Evolutionary conservation across 1,139 yeast genomes (phyloP).

Genomic region (Saccharomyces hybrid): DNA sequence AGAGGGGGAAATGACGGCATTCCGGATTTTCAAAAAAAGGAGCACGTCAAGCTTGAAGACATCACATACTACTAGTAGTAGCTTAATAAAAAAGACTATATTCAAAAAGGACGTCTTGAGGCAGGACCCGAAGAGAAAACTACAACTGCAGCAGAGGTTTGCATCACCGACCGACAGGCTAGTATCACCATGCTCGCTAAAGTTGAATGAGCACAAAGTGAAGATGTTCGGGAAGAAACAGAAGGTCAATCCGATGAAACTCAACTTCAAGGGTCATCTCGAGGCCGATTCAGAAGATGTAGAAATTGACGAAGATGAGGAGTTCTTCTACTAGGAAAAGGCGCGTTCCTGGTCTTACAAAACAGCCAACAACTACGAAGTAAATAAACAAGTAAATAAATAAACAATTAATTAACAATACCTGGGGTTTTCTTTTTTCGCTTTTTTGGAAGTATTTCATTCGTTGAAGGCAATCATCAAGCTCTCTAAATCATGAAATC

Average conservation of each 20-base stretch:
- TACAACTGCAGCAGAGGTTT: conserved; percentile 27
- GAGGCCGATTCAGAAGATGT: conserved; percentile 3
- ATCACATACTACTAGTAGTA: neutral
- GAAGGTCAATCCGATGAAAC: conserved; percentile 27
- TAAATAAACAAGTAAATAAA: neutral
- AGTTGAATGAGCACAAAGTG: conserved; percentile 42
- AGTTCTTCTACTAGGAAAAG: neutral
- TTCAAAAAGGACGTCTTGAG: neutral
- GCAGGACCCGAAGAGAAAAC: conserved; percentile 3
- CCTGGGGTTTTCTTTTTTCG: neutral
- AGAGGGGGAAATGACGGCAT: neutral
- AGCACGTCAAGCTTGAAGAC: neutral
- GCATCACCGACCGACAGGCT: conserved; percentile 54
- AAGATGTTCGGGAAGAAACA: conserved; percentile 18
- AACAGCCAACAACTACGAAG: neutral
- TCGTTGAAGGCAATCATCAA: neutral
- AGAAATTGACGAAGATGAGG: conserved; percentile 7
- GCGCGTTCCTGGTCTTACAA: neutral
- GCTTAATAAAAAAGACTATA: neutral
- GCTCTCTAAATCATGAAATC: conserved; percentile 7
- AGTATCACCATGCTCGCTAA: conserved; percentile 52
- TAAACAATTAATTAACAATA: neutral
- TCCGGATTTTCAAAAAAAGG: neutral
- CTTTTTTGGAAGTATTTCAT: neutral
- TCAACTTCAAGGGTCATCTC: conserved; percentile 14